phyloP scores from a whole-genome alignment of 2,329 filamentous ascomycete genomes.

The Penicillium corylophilum region DNA sequence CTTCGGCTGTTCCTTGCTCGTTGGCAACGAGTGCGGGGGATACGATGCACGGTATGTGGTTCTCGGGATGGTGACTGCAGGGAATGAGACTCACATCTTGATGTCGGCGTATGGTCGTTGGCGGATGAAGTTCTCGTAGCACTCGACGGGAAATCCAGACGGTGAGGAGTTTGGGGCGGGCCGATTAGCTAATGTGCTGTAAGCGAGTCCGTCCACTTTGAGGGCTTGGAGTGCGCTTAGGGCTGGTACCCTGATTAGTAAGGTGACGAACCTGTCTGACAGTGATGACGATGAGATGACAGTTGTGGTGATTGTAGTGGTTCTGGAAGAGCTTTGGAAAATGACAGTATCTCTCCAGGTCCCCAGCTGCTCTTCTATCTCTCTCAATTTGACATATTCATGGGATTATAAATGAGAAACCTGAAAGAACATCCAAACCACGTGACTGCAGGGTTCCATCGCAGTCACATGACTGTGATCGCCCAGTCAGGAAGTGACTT shows the following conservation, averaged over 20 bases:
- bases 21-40: background rate
- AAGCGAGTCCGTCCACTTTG: slow-evolving; percentile 38
- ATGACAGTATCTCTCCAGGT: background rate
- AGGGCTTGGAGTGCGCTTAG: slow-evolving; percentile 24
- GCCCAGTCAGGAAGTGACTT: background rate
- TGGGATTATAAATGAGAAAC: background rate
- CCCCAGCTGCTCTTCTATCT: background rate
- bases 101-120: slow-evolving; percentile 48
- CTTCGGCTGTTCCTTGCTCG: slow-evolving; percentile 11
- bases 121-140: slow-evolving; percentile 45
- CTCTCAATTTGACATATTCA: background rate
- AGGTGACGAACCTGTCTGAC: background rate
- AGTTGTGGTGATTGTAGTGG: background rate
- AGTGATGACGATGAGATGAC: background rate
- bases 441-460: background rate
- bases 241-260: slow-evolving; percentile 28
- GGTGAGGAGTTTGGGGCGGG: slow-evolving; percentile 42
- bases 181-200: slow-evolving; percentile 44
- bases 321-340: background rate
- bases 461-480: background rate
- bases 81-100: slow-evolving; percentile 45
- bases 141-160: slow-evolving; percentile 40
- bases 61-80: slow-evolving; percentile 19
- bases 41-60: slow-evolving; percentile 2
- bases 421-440: background rate